phyloP scores from a whole-genome alignment of 257 asterid species.

The Scutellaria baicalensis region DNA sequence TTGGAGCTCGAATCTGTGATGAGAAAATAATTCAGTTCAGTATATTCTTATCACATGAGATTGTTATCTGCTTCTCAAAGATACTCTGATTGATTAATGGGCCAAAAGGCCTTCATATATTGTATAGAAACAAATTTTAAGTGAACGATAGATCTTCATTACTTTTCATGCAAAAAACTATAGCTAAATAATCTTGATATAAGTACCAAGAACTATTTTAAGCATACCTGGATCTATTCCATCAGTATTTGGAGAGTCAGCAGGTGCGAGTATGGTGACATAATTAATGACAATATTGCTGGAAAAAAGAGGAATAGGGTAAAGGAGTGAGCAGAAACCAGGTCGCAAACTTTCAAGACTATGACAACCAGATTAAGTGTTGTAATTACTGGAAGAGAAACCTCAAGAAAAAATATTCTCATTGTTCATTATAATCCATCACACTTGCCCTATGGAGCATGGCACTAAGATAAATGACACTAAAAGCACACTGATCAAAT shows the following conservation, averaged over 20 bases:
- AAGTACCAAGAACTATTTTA: background rate
- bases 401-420: background rate
- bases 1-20: constrained; percentile 70
- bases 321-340: background rate
- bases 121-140: background rate
- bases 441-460: background rate
- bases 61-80: background rate
- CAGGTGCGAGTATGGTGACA: constrained; percentile 58
- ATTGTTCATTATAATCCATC: background rate
- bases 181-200: background rate
- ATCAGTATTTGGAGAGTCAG: constrained; percentile 62
- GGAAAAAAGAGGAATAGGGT: constrained; percentile 9
- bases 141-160: background rate
- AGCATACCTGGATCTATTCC: constrained; percentile 62
- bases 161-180: background rate
- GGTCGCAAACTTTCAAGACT: background rate
- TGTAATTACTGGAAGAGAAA: background rate
- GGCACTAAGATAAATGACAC: background rate
- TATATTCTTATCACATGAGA: background rate
- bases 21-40: background rate
- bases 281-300: constrained; percentile 45
- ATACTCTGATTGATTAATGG: background rate
- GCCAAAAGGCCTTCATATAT: background rate
- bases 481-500: background rate
- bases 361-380: background rate